These are phyloP conservation scores for Rubia yunnanensis DNA, from an alignment of 257 asterid genomes.

Conservation along the genomic window DNA sequence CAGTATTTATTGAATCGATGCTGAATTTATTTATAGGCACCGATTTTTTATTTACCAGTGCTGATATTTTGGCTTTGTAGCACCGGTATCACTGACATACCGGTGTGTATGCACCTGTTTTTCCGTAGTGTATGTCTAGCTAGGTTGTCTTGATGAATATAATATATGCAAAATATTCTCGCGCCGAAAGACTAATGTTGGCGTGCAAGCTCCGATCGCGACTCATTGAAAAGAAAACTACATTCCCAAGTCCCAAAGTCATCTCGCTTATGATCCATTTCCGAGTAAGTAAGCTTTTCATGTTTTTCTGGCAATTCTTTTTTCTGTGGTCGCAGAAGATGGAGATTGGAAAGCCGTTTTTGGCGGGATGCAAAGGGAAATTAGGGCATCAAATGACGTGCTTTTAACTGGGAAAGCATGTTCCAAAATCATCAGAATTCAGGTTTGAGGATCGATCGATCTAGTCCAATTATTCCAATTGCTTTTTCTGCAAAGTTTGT, in stretches of 20 bases:
- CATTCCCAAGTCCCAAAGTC: background rate
- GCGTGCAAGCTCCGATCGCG: background rate
- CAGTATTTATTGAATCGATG: no score
- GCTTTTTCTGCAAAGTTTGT: slow-evolving; percentile 15
- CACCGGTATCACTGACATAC: no score
- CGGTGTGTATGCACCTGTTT: no score
- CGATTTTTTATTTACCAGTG: no score
- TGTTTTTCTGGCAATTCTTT: background rate
- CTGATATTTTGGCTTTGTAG: no score
- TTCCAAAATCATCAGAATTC: slow-evolving; percentile 10
- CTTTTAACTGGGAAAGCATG: slow-evolving; percentile 5
- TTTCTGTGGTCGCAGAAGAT: background rate
- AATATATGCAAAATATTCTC: background rate
- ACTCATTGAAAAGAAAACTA: background rate
- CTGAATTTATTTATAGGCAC: no score
- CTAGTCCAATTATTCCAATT: slow-evolving; percentile 18
- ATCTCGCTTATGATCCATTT: background rate
- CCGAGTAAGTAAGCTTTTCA: background rate
- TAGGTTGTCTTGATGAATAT: background rate
- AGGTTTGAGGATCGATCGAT: slow-evolving; percentile 6
- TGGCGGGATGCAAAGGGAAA: slow-evolving; percentile 5
- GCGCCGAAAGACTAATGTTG: background rate
- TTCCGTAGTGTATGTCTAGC: no score
- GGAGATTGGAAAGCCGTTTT: slow-evolving; percentile 7
- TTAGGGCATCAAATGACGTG: slow-evolving; percentile 8